Percentiles rank a stretch among this genome's conserved stretches.
Conservation (phyloP, 108 stramenopile genomes). For the Poteriospumella lacustris region DNA sequence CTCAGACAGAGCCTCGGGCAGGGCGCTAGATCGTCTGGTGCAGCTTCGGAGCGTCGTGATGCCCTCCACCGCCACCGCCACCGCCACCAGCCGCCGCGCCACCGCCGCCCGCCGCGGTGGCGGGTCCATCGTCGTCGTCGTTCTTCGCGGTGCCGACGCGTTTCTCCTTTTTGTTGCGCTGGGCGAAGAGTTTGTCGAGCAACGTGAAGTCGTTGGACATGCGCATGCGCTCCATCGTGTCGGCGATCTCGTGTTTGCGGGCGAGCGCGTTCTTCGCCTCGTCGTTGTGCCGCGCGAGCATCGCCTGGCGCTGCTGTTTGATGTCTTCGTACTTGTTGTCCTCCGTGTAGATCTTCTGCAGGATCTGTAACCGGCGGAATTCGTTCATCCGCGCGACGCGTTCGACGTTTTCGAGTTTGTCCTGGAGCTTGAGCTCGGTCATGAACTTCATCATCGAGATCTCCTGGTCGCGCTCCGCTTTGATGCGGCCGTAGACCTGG, state of each 20-base stretch:
- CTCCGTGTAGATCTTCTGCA: not conserved
- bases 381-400: slow-evolving; percentile 27
- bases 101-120: no score
- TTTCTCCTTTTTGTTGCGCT: no score
- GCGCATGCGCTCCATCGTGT: slow-evolving; percentile 15
- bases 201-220: slow-evolving; percentile 27
- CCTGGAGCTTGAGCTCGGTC: not conserved
- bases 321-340: slow-evolving; percentile 25
- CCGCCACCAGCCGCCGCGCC: no score
- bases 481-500: slow-evolving; percentile 10
- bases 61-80: no score
- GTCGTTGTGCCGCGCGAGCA: not conserved
- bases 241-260: slow-evolving; percentile 22
- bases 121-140: no score
- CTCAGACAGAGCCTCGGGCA: no score
- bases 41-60: no score
- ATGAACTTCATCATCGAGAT: slow-evolving; percentile 14
- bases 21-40: no score
- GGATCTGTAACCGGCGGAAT: slow-evolving; percentile 15
- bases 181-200: slow-evolving; percentile 22
- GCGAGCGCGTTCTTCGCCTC: slow-evolving; percentile 1
- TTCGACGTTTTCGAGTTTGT: slow-evolving; percentile 25
- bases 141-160: no score
- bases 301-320: not conserved
- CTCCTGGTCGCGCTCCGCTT: slow-evolving; percentile 10